Base-by-base conservation (phyloP, 257 asterid species). In the Solanum virginianum region DNA sequence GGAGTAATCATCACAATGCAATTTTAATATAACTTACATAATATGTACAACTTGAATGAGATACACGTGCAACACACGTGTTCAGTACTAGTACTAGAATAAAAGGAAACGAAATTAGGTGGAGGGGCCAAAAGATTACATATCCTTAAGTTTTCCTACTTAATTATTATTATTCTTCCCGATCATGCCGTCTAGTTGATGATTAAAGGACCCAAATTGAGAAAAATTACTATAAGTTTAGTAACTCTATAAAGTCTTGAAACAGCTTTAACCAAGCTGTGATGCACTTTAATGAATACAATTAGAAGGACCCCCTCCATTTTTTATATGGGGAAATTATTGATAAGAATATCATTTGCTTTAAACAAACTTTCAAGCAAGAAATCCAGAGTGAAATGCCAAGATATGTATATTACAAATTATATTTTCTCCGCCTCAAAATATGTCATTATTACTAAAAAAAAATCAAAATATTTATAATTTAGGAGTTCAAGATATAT, bases 291-390 rank as follows among this genome's bases (percentile, higher is more conserved):
- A 79, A 15, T 47, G 22, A 14, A 7, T 10, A 39, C 45, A 51
- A 36, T 49, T 63, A 22, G 80, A 45, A 49, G 80, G 84, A 60
- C 56, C 84, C 36, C 62, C 14, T 43, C 20, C 36, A 4, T 53
- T 53, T 79, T 79, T 79, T 79, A 53, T 79, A 53, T 84, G 85
- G 86, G 82, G 85, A 77, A 82, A 88, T 84, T 56, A 89, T 82
- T 86, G 80, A 84, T 84, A 49, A 51, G 60, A 56, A 65, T 22
- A 7, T 49, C 59, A 75, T 22, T 75, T 75, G 41, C 41, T 13
- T 47, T 81, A 81, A 85, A 85, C 60, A 18, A 85, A 82, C 24
- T 86, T 89, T 85, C 85, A 80, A 84, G 82, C n/a, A 83, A 81
- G 57, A 43, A 65, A 85, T 45, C 13, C 12, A 47, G 62, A 49